Percentiles rank a stretch among this genome's conserved stretches.
phyloP scores from a whole-genome alignment of 805 yeast species.

The Maudiozyma barnettii region DNA sequence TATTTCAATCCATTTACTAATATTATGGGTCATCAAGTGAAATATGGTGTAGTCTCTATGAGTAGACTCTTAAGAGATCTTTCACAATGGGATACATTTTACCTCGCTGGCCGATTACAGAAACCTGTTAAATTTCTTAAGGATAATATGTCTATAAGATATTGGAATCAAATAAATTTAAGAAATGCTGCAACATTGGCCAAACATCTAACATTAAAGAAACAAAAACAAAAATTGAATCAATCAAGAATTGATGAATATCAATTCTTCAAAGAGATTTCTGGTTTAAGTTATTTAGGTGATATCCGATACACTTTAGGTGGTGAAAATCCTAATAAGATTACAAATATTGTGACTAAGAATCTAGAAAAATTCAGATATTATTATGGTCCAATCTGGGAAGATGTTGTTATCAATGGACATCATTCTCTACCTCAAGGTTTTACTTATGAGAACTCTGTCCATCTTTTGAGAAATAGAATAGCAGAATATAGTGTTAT shows the following conservation, averaged over 20 bases:
- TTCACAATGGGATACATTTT: conserved; percentile 75
- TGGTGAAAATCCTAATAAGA: conserved; percentile 89
- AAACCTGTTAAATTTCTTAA: conserved; percentile 78
- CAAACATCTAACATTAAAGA: conserved; percentile 26
- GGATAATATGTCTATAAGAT: conserved; percentile 52
- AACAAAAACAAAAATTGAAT: conserved; percentile 21
- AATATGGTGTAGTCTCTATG: conserved; percentile 78
- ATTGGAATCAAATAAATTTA: conserved; percentile 67
- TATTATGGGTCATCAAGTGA: conserved; percentile 50
- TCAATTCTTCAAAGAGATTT: conserved; percentile 67
- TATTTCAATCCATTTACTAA: conserved; percentile 87
- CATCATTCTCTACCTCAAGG: conserved; percentile 32
- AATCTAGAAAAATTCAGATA: conserved; percentile 60
- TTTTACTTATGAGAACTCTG: conserved; percentile 31
- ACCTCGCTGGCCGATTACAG: conserved; percentile 86
- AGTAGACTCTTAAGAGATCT: conserved; percentile 57
- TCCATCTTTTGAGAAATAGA: conserved; percentile 37
- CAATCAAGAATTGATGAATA: conserved; percentile 38
- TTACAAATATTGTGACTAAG: conserved; percentile 71
- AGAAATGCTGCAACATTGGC: conserved; percentile 65
- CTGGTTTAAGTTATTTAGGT: conserved; percentile 78
- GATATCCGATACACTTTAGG: conserved; percentile 78
- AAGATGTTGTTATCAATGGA: conserved; percentile 30
- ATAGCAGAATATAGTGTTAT: conserved; percentile 60
- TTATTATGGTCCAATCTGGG: conserved; percentile 57